phyloP scores from a whole-genome alignment of 1,284 basidiomycete genomes.

The Cryptococcus depauperatus region DNA sequence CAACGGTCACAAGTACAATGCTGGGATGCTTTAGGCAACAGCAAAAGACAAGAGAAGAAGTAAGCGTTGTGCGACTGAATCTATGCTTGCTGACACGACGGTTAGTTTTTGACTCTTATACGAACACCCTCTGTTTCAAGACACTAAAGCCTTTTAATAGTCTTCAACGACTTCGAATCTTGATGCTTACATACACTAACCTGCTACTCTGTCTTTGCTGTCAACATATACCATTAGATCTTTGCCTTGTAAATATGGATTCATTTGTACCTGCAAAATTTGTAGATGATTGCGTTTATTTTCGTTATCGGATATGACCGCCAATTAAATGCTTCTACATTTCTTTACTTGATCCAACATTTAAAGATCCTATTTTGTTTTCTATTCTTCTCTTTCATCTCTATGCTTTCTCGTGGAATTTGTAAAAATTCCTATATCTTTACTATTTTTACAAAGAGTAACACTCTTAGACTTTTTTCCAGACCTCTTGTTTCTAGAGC shows the following conservation, averaged over 20 bases:
- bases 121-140: conserved; percentile 14
- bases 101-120: conserved; percentile 17
- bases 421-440: not conserved
- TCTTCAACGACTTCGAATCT: not conserved
- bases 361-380: not conserved
- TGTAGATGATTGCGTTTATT: not conserved
- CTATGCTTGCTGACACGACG: not conserved
- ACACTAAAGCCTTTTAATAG: conserved; percentile 2
- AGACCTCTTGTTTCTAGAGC: no score
- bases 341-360: not conserved
- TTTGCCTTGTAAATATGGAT: not conserved
- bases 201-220: not conserved
- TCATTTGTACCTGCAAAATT: not conserved
- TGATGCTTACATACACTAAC: not conserved
- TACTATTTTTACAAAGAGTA: not conserved
- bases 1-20: conserved; percentile 98
- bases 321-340: no score
- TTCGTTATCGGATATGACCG: no score
- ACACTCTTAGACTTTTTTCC: not conserved
- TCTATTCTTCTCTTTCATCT: not conserved
- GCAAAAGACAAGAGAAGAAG: conserved; percentile 94
- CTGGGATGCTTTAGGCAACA: conserved; percentile 93
- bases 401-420: conserved; percentile 11
- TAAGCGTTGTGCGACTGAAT: conserved; percentile 26
- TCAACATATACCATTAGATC: not conserved